These are phyloP conservation scores for Cicer chorassanicum DNA, from an alignment of 306 rosid genomes.

Conservation along the genomic window DNA sequence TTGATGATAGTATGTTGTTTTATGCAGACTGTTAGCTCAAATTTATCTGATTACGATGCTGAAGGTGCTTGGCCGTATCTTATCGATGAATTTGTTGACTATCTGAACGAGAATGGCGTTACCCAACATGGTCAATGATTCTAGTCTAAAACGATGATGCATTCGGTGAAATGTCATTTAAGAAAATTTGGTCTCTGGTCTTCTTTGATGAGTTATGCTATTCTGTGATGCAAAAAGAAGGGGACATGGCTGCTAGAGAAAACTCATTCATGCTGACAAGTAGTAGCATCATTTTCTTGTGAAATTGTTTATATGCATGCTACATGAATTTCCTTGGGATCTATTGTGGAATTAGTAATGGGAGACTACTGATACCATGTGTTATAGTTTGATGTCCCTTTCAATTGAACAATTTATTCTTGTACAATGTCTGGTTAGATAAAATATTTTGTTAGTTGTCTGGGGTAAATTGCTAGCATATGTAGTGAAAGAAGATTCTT, in stretches of 20 bases:
- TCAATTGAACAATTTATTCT: conserved; percentile 14
- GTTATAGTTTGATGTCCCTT: conserved; percentile 13
- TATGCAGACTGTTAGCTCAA: conserved; percentile 70
- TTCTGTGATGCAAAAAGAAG: conserved; percentile 39
- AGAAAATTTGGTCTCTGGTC: conserved; percentile 33
- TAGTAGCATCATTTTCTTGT: conserved; percentile 40
- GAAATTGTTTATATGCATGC: conserved; percentile 49
- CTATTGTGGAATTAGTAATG: conserved; percentile 39
- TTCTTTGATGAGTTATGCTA: conserved; percentile 30
- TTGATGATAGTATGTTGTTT: conserved; percentile 12
- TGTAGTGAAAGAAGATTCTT: not conserved
- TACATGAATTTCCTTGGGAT: conserved; percentile 41
- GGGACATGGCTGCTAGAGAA: conserved; percentile 41
- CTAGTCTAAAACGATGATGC: conserved; percentile 52
- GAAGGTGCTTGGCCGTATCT: conserved; percentile 99
- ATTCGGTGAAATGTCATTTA: conserved; percentile 27
- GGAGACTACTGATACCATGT: conserved; percentile 38
- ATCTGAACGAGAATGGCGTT: conserved; percentile 79
- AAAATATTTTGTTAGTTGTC: conserved; percentile 18
- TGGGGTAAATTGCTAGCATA: not conserved
- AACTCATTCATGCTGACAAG: conserved; percentile 51
- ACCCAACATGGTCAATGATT: conserved; percentile 55
- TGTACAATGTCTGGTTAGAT: conserved; percentile 42
- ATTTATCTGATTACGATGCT: conserved; percentile 81
- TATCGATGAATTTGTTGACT: conserved; percentile 93